Evolutionary conservation across 2,329 filamentous ascomycete species (phyloP), one percentile per base, ranked within the genome.

Genomic region (Mariannaea sp.): DNA sequence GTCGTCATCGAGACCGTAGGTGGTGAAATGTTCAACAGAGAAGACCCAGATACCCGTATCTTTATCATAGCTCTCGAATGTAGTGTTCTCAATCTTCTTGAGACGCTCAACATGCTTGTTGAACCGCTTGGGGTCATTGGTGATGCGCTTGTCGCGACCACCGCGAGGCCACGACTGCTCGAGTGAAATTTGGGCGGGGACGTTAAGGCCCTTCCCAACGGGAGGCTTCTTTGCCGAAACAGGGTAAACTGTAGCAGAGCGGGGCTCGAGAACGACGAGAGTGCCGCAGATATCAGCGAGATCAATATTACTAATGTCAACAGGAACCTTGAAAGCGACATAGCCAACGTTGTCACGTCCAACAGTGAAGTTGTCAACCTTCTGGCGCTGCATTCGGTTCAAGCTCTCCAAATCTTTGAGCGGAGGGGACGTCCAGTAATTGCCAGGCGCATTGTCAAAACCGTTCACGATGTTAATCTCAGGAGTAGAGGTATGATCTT

Each of bases 1-100:
- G 38, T 92, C 89, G 46, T 86, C 83, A 33, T 89, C 90, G 59
- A 97, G 80, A 33, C 89, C 92, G 68, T 99, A 99, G 1, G 92
- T 96, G 1, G 93, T 97, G 71, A 95, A 99, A 72, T 99, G 94
- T 66, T 93, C 86, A n/a, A 99, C 94, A 8, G 80, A 85, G 76
- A 99, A 99, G 12, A 84, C 83, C 95, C 95, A 99, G 40, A 89
- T 82, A 46, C 93, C 94, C 46, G 86, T 92, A 1, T 90, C 80
- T 52, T 80, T 78, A 59, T 95, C 83, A 71, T 97, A 99, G 65
- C 81, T 80, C 64, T 92, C 79, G 65, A 96, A 97, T 4, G 85
- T 84, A 0, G 94, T 97, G 69, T 90, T 87, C 7, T 78, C 76
- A 30, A 97, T 91, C 53, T 82, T 84, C 77, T 86, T 89, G 19